phyloP scores from a whole-genome alignment of 495 filamentous ascomycete genomes.

The Aspergillus biplanus region DNA sequence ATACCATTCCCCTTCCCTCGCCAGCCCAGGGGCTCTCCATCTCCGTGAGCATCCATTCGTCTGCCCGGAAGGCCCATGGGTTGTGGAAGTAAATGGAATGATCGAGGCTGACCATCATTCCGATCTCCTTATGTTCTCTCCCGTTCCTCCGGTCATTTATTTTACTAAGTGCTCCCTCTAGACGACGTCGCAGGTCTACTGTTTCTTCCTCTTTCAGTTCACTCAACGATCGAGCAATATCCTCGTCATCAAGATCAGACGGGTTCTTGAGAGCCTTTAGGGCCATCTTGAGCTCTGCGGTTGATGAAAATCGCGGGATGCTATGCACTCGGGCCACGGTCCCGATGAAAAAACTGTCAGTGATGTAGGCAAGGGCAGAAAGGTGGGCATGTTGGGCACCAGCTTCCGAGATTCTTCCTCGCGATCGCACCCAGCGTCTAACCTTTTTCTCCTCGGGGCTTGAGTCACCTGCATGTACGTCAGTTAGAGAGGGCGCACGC shows the following conservation, averaged over 20 bases:
- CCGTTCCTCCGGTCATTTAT: slow-evolving; percentile 26
- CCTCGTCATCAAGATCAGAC: slow-evolving; percentile 49
- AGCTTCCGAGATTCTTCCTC: slow-evolving; percentile 69
- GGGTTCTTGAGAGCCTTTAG: slow-evolving; percentile 51
- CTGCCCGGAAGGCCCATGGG: slow-evolving; percentile 74
- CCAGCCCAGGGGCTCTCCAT: slow-evolving; percentile 94
- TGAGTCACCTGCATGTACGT: slow-evolving; percentile 35
- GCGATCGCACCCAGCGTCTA: slow-evolving; percentile 78
- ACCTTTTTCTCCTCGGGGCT: slow-evolving; percentile 67
- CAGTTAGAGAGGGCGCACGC: background rate
- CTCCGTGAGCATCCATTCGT: slow-evolving; percentile 94
- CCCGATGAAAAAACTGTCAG: slow-evolving; percentile 88
- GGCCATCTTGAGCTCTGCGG: slow-evolving; percentile 39
- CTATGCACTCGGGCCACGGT: slow-evolving; percentile 79
- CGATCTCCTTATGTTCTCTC: slow-evolving; percentile 53
- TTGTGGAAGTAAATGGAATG: slow-evolving; percentile 96
- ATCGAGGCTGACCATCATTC: slow-evolving; percentile 97
- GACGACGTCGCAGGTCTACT: slow-evolving; percentile 39
- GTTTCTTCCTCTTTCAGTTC: slow-evolving; percentile 51
- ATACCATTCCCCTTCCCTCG: slow-evolving; percentile 84
- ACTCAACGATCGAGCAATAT: slow-evolving; percentile 43
- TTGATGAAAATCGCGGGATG: slow-evolving; percentile 63
- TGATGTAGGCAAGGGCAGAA: slow-evolving; percentile 87
- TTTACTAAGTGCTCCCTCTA: slow-evolving; percentile 41
- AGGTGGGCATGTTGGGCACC: slow-evolving; percentile 81